Percentiles rank a stretch among this genome's conserved stretches.
Evolutionary conservation across 1,284 basidiomycete genomes (phyloP).

Genomic region (Tylopilus sp.): DNA sequence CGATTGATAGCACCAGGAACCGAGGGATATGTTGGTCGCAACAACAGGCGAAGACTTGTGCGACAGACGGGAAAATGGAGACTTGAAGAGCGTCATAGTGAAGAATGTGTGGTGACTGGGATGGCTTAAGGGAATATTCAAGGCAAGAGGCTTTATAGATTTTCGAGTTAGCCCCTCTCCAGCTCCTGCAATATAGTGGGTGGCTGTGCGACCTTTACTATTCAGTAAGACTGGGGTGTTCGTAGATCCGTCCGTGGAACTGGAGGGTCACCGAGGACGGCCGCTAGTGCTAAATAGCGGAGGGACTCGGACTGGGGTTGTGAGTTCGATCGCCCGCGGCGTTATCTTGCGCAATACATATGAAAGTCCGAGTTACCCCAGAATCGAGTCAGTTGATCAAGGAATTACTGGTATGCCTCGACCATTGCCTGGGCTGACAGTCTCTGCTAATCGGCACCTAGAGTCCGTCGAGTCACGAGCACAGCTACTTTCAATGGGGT

Average conservation of each 20-base stretch:
- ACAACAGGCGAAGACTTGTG: conserved; percentile 3
- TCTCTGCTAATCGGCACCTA: too few relatives aligned
- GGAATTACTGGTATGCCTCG: too few relatives aligned
- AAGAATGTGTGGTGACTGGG: too few relatives aligned
- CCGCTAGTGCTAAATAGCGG: too few relatives aligned
- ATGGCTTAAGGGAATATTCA: too few relatives aligned
- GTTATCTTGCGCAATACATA: background rate
- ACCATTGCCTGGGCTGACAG: too few relatives aligned
- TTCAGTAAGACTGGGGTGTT: background rate
- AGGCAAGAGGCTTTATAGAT: conserved; percentile 2
- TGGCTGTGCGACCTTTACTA: background rate
- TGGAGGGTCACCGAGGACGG: background rate
- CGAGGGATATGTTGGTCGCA: conserved; percentile 5
- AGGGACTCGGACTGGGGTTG: too few relatives aligned
- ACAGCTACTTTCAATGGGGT: too few relatives aligned
- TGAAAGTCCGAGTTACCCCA: too few relatives aligned
- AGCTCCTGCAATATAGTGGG: conserved; percentile 3
- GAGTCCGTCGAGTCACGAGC: too few relatives aligned
- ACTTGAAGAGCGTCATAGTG: conserved; percentile 12
- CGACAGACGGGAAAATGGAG: conserved; percentile 1
- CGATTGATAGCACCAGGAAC: conserved; percentile 3
- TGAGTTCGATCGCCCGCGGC: background rate
- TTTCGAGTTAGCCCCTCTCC: conserved; percentile 3
- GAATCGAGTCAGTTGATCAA: too few relatives aligned
- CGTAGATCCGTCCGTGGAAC: background rate